These are phyloP conservation scores for Boletellus ananas DNA, from an alignment of 768 basidiomycete genomes.

Conservation along the genomic window DNA sequence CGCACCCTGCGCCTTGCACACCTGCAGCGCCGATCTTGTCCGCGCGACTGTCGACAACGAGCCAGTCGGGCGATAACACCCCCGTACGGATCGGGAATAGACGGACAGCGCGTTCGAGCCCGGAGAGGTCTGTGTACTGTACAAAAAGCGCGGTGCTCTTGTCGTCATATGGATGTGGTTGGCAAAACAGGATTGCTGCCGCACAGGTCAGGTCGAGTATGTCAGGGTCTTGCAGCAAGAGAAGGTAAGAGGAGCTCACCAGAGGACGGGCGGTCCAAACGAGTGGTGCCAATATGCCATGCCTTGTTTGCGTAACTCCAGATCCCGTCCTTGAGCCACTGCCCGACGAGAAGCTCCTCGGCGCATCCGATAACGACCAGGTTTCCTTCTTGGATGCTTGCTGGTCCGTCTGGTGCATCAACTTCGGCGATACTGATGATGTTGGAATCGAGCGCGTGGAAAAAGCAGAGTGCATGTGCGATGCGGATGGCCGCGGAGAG, in stretches of 20 bases:
- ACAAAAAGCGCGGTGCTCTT: conserved; percentile 50
- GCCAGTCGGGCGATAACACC: conserved; percentile 72
- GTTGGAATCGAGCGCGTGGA: conserved; percentile 66
- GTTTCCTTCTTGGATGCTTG: conserved; percentile 38
- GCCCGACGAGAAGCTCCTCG: conserved; percentile 30
- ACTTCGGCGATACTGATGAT: conserved; percentile 43
- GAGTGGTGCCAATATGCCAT: conserved; percentile 11
- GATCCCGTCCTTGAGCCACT: conserved; percentile 27
- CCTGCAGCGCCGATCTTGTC: conserved; percentile 72
- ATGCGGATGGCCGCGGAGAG: conserved; percentile 60
- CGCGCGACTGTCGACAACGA: conserved; percentile 51
- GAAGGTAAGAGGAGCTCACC: conserved; percentile 1
- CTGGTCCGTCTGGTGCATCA: conserved; percentile 16
- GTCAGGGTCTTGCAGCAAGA: not conserved
- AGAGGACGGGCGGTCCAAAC: conserved; percentile 22
- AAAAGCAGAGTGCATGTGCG: conserved; percentile 61
- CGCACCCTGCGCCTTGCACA: conserved; percentile 75
- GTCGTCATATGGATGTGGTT: conserved; percentile 31
- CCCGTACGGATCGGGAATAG: conserved; percentile 88
- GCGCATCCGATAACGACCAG: conserved; percentile 55
- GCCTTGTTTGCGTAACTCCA: conserved; percentile 21
- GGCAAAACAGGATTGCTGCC: conserved; percentile 57
- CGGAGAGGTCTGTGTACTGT: conserved; percentile 49
- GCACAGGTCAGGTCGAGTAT: not conserved
- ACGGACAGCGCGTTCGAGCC: conserved; percentile 63